phyloP scores from a whole-genome alignment of 2,329 filamentous ascomycete genomes.

The Epichloe festucae region DNA sequence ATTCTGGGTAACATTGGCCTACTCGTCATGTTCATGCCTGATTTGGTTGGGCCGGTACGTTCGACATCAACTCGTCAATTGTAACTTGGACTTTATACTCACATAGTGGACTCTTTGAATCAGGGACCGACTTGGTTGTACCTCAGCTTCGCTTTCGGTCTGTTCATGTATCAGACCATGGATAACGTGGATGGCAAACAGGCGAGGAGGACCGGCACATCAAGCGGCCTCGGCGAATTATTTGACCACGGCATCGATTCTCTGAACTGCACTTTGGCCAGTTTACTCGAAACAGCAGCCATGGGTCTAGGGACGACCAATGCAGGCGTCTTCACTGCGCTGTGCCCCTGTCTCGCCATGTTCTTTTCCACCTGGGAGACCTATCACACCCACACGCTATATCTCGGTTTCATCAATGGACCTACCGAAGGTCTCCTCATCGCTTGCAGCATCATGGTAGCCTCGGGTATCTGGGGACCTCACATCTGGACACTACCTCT shows the following conservation, averaged over 20 bases:
- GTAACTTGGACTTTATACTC: background rate
- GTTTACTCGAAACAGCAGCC: conserved; percentile 78
- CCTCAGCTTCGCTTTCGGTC: conserved; percentile 85
- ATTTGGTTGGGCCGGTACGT: conserved; percentile 76
- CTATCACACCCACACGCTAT: conserved; percentile 94
- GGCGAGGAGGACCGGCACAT: conserved; percentile 85
- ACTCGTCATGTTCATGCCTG: conserved; percentile 71
- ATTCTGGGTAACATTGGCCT: conserved; percentile 71
- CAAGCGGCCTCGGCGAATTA: conserved; percentile 85
- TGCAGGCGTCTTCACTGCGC: conserved; percentile 78
- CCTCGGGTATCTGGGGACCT: conserved; percentile 79
- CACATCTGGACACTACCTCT: conserved; percentile 74
- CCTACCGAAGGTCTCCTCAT: conserved; percentile 91
- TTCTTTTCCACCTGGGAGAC: conserved; percentile 99
- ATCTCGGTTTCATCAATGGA: conserved; percentile 92
- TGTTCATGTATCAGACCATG: conserved; percentile 99
- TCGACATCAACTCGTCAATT: background rate
- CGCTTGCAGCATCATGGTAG: conserved; percentile 72
- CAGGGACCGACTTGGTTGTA: conserved; percentile 85
- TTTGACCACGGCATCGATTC: conserved; percentile 99
- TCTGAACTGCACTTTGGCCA: conserved; percentile 89
- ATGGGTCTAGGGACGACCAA: conserved; percentile 81
- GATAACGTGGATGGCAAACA: conserved; percentile 99
- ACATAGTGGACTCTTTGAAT: background rate
- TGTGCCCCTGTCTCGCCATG: conserved; percentile 90